phyloP scores from a whole-genome alignment of 2,329 filamentous ascomycete genomes.

The Fusarium ramigenum region DNA sequence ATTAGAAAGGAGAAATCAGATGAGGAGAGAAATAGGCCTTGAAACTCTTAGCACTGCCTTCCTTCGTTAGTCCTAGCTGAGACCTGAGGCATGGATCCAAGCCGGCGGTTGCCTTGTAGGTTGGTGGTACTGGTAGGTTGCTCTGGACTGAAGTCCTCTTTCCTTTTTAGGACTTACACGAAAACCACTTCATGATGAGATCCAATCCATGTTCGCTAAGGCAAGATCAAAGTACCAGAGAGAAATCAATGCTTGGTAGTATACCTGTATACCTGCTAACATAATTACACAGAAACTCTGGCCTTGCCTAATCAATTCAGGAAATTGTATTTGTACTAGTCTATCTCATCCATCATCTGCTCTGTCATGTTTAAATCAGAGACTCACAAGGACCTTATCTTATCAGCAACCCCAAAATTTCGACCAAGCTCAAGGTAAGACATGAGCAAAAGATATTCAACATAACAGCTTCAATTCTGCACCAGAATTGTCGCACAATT shows the following conservation, averaged over 20 bases:
- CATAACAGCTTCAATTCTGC: slow-evolving; percentile 2
- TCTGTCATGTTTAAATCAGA: background rate
- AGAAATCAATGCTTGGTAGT: background rate
- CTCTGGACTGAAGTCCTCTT: slow-evolving; percentile 36
- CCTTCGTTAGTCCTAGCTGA: slow-evolving; percentile 30
- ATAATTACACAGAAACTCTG: background rate
- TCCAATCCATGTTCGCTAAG: background rate
- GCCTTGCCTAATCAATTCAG: background rate
- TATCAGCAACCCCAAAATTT: slow-evolving; percentile 33
- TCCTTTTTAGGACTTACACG: slow-evolving; percentile 37
- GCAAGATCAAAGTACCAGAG: background rate
- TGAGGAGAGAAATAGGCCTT: background rate
- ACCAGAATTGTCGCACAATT: slow-evolving; percentile 6
- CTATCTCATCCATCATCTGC: background rate
- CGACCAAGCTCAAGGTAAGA: background rate
- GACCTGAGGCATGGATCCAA: slow-evolving; percentile 38
- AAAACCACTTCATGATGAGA: background rate
- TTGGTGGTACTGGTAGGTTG: slow-evolving; percentile 7
- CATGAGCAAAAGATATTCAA: slow-evolving; percentile 8
- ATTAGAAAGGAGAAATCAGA: background rate
- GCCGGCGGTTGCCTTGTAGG: background rate
- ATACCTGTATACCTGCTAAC: background rate
- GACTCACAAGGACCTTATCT: slow-evolving; percentile 26
- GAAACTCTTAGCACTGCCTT: slow-evolving; percentile 11
- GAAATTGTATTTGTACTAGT: background rate